phyloP scores from a whole-genome alignment of 1,284 basidiomycete species.

The Ceratobasidium sp. region DNA sequence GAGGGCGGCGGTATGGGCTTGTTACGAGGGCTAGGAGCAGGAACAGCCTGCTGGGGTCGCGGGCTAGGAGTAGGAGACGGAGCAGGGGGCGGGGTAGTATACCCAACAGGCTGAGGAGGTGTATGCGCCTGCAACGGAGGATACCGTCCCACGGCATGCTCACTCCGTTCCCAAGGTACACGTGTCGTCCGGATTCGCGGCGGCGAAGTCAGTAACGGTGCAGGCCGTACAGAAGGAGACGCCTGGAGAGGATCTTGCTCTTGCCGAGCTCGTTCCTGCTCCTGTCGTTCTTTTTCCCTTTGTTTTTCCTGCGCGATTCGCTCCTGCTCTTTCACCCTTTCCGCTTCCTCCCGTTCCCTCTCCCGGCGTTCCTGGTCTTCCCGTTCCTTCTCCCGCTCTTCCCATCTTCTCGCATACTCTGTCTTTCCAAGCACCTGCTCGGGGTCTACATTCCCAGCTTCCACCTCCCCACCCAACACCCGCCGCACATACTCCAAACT shows the following conservation, averaged over 20 bases:
- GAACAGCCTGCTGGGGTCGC: neutral
- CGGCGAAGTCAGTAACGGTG: slow-evolving; percentile 28
- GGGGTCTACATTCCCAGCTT: neutral
- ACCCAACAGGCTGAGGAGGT: neutral
- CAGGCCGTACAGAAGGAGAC: slow-evolving; percentile 30
- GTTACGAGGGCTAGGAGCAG: neutral
- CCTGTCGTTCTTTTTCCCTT: slow-evolving; percentile 25
- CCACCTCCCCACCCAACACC: slow-evolving; percentile 57
- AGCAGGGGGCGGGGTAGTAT: neutral
- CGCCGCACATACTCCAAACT: slow-evolving; percentile 78
- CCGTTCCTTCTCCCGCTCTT: neutral
- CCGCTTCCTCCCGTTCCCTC: slow-evolving; percentile 25
- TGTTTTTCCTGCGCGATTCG: slow-evolving; percentile 14
- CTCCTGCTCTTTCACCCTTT: slow-evolving; percentile 5
- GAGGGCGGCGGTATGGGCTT: neutral
- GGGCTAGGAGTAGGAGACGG: neutral
- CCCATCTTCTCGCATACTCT: slow-evolving; percentile 4
- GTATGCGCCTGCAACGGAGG: slow-evolving; percentile 13
- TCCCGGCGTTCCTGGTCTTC: slow-evolving; percentile 8
- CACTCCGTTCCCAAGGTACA: slow-evolving; percentile 36
- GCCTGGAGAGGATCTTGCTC: slow-evolving; percentile 31
- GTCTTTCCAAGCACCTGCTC: slow-evolving; percentile 20
- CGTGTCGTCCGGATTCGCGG: slow-evolving; percentile 30
- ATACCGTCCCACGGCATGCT: slow-evolving; percentile 14
- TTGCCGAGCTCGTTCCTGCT: neutral